Conservation (phyloP, 2,329 filamentous ascomycete genomes). For the Claviceps africana region DNA sequence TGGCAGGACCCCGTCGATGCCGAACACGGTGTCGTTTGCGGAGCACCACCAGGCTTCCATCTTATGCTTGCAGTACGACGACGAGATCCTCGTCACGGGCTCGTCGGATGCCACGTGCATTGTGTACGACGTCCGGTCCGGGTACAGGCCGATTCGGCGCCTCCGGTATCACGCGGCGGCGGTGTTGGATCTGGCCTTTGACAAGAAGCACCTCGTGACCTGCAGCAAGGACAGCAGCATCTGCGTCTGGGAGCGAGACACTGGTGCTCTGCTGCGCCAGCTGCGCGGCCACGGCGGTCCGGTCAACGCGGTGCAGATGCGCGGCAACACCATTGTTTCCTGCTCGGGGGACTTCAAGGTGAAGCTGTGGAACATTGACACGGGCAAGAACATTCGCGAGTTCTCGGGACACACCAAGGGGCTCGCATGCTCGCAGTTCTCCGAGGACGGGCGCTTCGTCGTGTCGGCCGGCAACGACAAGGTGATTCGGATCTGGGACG, state of each 20-base stretch:
- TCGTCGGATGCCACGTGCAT: slow-evolving; percentile 89
- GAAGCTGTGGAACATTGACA: slow-evolving; percentile 90
- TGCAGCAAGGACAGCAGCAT: slow-evolving; percentile 94
- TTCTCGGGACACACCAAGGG: slow-evolving; percentile 85
- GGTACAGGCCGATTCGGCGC: slow-evolving; percentile 67
- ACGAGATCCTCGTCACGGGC: slow-evolving; percentile 83
- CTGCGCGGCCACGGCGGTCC: slow-evolving; percentile 78
- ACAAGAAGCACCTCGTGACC: slow-evolving; percentile 83
- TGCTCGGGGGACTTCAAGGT: slow-evolving; percentile 88
- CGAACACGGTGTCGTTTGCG: slow-evolving; percentile 41
- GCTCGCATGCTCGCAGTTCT: slow-evolving; percentile 90
- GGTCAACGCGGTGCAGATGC: slow-evolving; percentile 91
- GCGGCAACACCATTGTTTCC: slow-evolving; percentile 82
- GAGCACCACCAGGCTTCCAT: slow-evolving; percentile 82
- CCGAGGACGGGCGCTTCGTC: slow-evolving; percentile 84
- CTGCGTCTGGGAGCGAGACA: slow-evolving; percentile 83
- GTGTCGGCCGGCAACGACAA: slow-evolving; percentile 92
- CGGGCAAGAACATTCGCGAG: slow-evolving; percentile 77
- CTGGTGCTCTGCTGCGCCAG: slow-evolving; percentile 60
- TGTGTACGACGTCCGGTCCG: slow-evolving; percentile 68
- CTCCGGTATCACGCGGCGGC: slow-evolving; percentile 71
- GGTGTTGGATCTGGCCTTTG: slow-evolving; percentile 86
- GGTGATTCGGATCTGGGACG: slow-evolving; percentile 91
- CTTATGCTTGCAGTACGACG: slow-evolving; percentile 87
- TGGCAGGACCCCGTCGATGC: slow-evolving; percentile 31